A percentile compares a stretch with the other conserved stretches of the same genome.
These are phyloP conservation scores for Venturia oleaginea DNA, from an alignment of 2,329 filamentous ascomycete species.

Conservation along the genomic window DNA sequence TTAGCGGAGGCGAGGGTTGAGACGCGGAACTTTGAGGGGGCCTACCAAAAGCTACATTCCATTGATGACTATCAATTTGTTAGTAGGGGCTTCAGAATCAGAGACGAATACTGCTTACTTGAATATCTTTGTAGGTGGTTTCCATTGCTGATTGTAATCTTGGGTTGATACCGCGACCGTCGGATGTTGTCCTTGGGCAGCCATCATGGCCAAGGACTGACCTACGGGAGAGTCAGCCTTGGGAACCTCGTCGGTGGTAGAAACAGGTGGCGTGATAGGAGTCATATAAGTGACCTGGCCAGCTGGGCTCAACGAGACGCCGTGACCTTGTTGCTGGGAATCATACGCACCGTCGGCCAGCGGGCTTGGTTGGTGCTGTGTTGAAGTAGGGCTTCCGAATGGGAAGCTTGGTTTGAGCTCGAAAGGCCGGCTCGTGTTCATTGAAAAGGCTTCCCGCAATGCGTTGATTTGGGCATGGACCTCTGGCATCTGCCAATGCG, in stretches of 20 bases:
- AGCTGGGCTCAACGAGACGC: constrained; percentile 41
- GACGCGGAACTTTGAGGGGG: constrained; percentile 38
- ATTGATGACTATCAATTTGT: constrained; percentile 63
- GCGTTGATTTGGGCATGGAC: constrained; percentile 85
- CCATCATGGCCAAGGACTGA: constrained; percentile 64
- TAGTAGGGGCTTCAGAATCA: constrained; percentile 16
- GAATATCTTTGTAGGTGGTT: constrained; percentile 80
- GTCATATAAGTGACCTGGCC: constrained; percentile 53
- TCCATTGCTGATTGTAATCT: constrained; percentile 63
- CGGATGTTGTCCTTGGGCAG: constrained; percentile 43
- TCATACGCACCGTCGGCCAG: constrained; percentile 40
- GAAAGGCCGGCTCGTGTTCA: constrained; percentile 75
- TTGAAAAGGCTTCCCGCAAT: constrained; percentile 83
- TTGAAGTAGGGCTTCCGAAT: constrained; percentile 65
- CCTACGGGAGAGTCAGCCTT: constrained; percentile 69
- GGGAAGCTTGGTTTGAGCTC: constrained; percentile 82
- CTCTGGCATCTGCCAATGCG: constrained; percentile 78
- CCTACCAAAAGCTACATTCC: constrained; percentile 89
- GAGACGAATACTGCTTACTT: constrained; percentile 54
- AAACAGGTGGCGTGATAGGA: constrained; percentile 73
- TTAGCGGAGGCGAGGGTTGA: constrained; percentile 36
- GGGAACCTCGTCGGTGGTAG: constrained; percentile 60
- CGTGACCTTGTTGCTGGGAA: constrained; percentile 32
- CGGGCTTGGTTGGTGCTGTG: constrained; percentile 51
- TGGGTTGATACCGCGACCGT: constrained; percentile 44